Evolutionary conservation across 1,284 basidiomycete species (phyloP).

Genomic region (Puccinia triticina): DNA sequence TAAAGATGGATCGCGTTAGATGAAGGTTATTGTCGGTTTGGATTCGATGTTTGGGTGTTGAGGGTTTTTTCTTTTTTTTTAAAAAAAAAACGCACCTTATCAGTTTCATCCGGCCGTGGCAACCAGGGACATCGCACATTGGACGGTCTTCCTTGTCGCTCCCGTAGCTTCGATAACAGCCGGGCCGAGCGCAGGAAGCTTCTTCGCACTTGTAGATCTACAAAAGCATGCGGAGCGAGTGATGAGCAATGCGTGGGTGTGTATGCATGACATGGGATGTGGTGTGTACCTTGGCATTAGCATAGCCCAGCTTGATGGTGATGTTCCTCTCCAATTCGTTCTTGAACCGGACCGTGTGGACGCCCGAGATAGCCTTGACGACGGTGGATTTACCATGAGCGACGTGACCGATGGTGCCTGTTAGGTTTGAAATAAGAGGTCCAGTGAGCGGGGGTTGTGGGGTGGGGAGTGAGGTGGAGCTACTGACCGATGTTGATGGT

Average conservation of each 20-base stretch:
- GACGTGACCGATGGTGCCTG: slow-evolving; percentile 61
- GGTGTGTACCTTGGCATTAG: slow-evolving; percentile 82
- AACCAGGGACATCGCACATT: slow-evolving; percentile 88
- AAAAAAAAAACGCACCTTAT: slow-evolving; percentile 66
- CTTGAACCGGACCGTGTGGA: slow-evolving; percentile 98
- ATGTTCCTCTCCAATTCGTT: slow-evolving; percentile 98
- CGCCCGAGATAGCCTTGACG: slow-evolving; percentile 98
- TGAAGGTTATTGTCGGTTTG: slow-evolving; percentile 34
- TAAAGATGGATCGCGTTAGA: background rate
- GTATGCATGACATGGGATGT: too few species aligned
- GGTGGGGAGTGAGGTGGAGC: background rate
- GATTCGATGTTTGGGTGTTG: background rate
- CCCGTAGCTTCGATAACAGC: slow-evolving; percentile 89
- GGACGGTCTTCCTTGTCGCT: slow-evolving; percentile 93
- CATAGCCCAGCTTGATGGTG: slow-evolving; percentile 97
- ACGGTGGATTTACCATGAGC: slow-evolving; percentile 96
- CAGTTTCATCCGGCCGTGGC: slow-evolving; percentile 85
- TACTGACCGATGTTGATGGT: slow-evolving; percentile 59
- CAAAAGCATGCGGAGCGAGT: background rate
- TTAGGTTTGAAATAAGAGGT: slow-evolving; percentile 36
- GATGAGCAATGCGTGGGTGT: background rate
- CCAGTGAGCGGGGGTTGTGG: background rate
- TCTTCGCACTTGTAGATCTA: slow-evolving; percentile 98
- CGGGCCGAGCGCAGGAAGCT: slow-evolving; percentile 85
- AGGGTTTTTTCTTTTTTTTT: background rate